These are phyloP conservation scores for Ceratocystis ficicola DNA, from an alignment of 2,329 filamentous ascomycete genomes.

Conservation along the genomic window DNA sequence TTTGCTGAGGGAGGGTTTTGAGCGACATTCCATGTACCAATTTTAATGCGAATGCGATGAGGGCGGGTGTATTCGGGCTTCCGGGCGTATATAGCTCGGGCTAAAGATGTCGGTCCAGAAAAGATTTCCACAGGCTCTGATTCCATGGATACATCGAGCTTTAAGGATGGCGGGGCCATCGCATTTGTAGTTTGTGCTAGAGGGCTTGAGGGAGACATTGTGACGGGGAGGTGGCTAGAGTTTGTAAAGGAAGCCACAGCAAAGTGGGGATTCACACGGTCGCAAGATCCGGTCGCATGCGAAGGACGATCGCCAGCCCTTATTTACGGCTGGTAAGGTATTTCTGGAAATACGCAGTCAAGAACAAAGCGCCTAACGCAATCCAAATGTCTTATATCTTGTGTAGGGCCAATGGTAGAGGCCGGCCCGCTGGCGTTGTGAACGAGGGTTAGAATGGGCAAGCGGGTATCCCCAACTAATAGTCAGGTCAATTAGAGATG, in stretches of 20 bases:
- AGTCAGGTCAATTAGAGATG: background rate
- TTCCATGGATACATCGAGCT: slow-evolving; percentile 13
- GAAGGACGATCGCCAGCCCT: background rate
- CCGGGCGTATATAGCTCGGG: slow-evolving; percentile 56
- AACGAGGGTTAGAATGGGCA: background rate
- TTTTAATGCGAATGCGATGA: slow-evolving; percentile 67
- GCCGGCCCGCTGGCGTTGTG: background rate
- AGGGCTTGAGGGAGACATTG: background rate
- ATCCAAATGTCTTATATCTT: background rate
- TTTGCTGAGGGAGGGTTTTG: slow-evolving; percentile 73
- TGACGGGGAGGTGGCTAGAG: background rate
- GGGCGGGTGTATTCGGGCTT: slow-evolving; percentile 66
- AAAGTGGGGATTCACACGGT: background rate
- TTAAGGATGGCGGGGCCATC: background rate
- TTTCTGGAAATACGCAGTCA: background rate
- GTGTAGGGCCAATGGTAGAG: background rate
- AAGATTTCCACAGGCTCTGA: slow-evolving; percentile 36
- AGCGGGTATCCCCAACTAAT: background rate
- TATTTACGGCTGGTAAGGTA: background rate
- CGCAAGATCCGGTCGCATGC: background rate
- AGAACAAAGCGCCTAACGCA: background rate
- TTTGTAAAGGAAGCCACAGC: background rate
- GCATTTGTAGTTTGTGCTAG: background rate
- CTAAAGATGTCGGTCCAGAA: slow-evolving; percentile 47
- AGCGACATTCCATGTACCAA: slow-evolving; percentile 93